phyloP scores from a whole-genome alignment of 306 rosid genomes.

The Myrica gale region DNA sequence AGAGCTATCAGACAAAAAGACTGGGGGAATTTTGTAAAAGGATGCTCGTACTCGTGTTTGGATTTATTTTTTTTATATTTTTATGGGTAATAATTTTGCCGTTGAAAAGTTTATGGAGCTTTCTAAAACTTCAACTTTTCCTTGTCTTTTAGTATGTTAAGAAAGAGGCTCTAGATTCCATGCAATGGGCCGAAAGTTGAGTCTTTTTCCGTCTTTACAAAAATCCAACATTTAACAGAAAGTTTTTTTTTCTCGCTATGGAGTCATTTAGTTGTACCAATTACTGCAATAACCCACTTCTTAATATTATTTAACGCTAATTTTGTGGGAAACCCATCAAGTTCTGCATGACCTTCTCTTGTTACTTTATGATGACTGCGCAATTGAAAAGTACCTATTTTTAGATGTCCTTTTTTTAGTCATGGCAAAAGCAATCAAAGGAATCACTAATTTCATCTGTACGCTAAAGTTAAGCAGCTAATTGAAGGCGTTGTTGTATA shows the following conservation, averaged over 20 bases:
- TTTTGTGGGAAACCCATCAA: constrained; percentile 13
- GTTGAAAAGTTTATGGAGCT: constrained; percentile 35
- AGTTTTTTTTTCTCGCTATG: constrained; percentile 12
- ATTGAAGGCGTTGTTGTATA: not conserved
- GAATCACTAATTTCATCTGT: constrained; percentile 4
- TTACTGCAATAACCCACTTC: not conserved
- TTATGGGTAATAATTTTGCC: constrained; percentile 39
- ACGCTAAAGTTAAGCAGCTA: constrained; percentile 10
- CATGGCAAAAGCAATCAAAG: constrained; percentile 7
- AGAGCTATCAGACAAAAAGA: constrained; percentile 58
- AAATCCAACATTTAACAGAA: not conserved
- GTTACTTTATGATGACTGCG: not conserved
- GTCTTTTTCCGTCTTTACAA: not conserved
- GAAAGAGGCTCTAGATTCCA: constrained; percentile 48
- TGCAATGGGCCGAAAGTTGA: constrained; percentile 27
- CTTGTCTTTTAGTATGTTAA: constrained; percentile 47
- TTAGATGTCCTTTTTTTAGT: not conserved
- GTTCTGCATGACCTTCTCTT: not conserved
- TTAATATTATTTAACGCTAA: not conserved
- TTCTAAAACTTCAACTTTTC: constrained; percentile 37
- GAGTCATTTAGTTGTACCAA: not conserved
- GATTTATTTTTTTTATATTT: constrained; percentile 18
- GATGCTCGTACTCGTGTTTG: constrained; percentile 18
- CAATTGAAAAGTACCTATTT: not conserved
- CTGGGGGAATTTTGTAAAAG: constrained; percentile 41